A percentile compares a stretch with the other conserved stretches of the same genome.
Evolutionary conservation across 2,329 filamentous ascomycete species (phyloP).

Genomic region (Lasiodiplodia sp.): DNA sequence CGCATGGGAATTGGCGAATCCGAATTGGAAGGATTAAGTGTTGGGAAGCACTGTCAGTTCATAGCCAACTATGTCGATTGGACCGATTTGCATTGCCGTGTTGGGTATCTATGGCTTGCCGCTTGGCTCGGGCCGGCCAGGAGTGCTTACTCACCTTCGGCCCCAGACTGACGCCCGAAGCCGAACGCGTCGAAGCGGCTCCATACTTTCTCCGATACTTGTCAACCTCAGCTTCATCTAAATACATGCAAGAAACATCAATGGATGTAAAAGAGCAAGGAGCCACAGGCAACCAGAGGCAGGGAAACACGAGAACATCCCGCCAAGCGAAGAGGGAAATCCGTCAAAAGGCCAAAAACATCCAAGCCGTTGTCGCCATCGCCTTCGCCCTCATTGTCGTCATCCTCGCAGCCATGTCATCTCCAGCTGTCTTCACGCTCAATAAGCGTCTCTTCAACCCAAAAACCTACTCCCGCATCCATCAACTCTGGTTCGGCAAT

Average conservation of each 20-base stretch:
- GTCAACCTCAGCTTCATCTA: not conserved
- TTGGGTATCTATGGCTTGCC: not conserved
- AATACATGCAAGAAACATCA: not conserved
- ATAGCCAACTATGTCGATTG: not conserved
- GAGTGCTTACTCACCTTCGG: constrained; percentile 15
- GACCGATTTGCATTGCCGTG: not conserved
- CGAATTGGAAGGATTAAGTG: not conserved
- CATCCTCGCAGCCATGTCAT: constrained; percentile 37
- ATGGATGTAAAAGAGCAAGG: constrained; percentile 21
- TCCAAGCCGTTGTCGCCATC: constrained; percentile 18
- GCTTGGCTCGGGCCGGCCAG: not conserved
- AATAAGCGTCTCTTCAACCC: constrained; percentile 51
- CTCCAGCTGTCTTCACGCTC: constrained; percentile 39
- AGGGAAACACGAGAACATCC: not conserved
- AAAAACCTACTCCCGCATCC: constrained; percentile 46
- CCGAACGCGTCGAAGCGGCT: not conserved
- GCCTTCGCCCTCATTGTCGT: constrained; percentile 3
- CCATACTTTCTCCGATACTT: not conserved
- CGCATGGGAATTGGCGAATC: constrained; percentile 53
- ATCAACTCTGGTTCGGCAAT: constrained; percentile 49
- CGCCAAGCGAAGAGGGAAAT: not conserved
- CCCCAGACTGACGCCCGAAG: constrained; percentile 7
- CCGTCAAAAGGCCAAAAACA: constrained; percentile 12
- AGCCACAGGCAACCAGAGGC: not conserved
- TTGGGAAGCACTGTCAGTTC: not conserved